phyloP scores from a whole-genome alignment of 1,284 basidiomycete species.

The Meripilus lineatus region DNA sequence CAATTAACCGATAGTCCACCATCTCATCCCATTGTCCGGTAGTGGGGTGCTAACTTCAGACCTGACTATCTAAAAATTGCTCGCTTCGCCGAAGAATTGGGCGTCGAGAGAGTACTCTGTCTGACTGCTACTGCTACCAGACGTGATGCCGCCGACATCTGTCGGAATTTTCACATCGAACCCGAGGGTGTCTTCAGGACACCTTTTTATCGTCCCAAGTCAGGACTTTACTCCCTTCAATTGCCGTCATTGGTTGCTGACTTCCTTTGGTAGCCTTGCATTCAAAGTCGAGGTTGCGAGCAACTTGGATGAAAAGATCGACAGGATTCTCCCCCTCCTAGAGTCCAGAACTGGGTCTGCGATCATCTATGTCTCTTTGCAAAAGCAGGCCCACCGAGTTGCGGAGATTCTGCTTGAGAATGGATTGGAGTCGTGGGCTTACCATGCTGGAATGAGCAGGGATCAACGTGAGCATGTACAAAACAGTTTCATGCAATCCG shows the following conservation, averaged over 20 bases:
- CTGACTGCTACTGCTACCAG: constrained; percentile 71
- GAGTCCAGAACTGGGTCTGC: constrained; percentile 43
- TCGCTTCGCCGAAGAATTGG: constrained; percentile 53
- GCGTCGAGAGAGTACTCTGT: constrained; percentile 65
- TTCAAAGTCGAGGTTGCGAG: constrained; percentile 49
- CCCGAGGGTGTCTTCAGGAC: constrained; percentile 36
- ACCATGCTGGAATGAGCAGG: constrained; percentile 64
- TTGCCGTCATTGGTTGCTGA: not conserved
- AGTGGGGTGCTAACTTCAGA: constrained; percentile 59
- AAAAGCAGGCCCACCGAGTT: constrained; percentile 60
- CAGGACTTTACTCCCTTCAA: constrained; percentile 13
- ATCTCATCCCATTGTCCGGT: not conserved
- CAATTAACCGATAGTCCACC: not conserved
- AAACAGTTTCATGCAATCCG: constrained; percentile 57
- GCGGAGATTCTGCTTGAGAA: constrained; percentile 45
- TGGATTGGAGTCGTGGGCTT: constrained; percentile 51
- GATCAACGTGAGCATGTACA: constrained; percentile 55
- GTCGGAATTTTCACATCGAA: constrained; percentile 48
- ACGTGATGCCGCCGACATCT: constrained; percentile 62
- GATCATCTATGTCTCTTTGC: constrained; percentile 69
- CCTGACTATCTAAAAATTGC: constrained; percentile 53
- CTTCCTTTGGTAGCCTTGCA: constrained; percentile 38
- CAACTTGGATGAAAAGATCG: constrained; percentile 36
- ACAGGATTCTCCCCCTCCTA: constrained; percentile 40
- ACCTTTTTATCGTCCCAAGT: constrained; percentile 39